Evolutionary conservation across 2,329 filamentous ascomycete genomes (phyloP), one percentile per base, ranked within the genome.

Genomic region (Stemphylium vesicarium): DNA sequence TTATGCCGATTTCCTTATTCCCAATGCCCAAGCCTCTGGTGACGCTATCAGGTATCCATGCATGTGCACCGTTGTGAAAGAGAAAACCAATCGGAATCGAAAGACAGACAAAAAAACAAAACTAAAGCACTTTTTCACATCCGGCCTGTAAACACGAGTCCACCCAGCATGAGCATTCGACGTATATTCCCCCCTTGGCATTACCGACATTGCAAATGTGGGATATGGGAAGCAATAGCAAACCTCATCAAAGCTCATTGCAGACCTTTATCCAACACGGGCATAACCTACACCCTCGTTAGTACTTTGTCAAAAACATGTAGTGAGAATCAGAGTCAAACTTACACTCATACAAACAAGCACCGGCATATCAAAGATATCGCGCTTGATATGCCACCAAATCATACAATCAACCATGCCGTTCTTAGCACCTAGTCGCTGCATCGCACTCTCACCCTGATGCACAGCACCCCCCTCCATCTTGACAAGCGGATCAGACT

Each of bases 291-390:
- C 11, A 11, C 37, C 2, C 9, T 4, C 2, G 16, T 65, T 50
- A 68, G 57, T 41, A 56, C 16, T 39, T 22, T 15, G 10, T 33
- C 42, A 20, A 45, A 32, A 9, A 13, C 35, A 49, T 10, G 31
- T 1, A n/a, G 40, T 38, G 8, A 10, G 6, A 15, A n/a, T 1
- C 8, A 5, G 13, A n/a, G n/a, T 15, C 10, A 11, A 26, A 88
- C 93, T 88, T 76, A 97, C 95, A 80, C 97, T 97, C 81, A 98
- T 94, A 71, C 97, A 91, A 76, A 98, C 96, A 79, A 98, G 83
- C 92, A 97, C 96, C 18, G 95, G 95, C 76, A 98, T 96, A 79
- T 98, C 94, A 79, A 98, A 98, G 36, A 95, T 91, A 76, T 99
- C 95, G 60, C 94, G 84, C 79, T 96, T 96, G 59, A 98, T 93